Evolutionary conservation across 495 filamentous ascomycete genomes (phyloP).

Genomic region (Penicillium crystallinum): DNA sequence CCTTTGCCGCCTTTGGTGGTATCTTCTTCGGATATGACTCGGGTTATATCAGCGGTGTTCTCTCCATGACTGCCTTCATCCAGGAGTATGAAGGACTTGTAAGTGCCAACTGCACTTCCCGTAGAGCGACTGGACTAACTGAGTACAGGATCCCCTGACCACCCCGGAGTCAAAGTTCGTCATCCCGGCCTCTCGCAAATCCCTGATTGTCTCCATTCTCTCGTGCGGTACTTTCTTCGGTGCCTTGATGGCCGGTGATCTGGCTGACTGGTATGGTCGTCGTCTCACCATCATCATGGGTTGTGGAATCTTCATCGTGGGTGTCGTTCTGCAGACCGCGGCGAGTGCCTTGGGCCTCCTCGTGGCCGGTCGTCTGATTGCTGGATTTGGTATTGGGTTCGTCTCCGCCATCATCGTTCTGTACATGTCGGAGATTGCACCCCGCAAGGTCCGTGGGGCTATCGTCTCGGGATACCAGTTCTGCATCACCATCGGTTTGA

Average conservation of each 20-base stretch:
- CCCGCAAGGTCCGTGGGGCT: constrained; percentile 61
- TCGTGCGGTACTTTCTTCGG: constrained; percentile 75
- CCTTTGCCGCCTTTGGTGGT: constrained; percentile 55
- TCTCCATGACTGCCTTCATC: constrained; percentile 50
- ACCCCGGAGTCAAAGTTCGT: constrained; percentile 33
- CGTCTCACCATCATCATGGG: constrained; percentile 62
- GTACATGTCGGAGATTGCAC: constrained; percentile 63
- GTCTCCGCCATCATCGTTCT: constrained; percentile 70
- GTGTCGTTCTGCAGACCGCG: constrained; percentile 58
- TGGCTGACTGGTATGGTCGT: constrained; percentile 65
- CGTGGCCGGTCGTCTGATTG: constrained; percentile 64
- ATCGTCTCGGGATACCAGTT: constrained; percentile 69
- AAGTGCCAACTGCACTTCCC: neutral
- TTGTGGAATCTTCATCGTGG: constrained; percentile 59
- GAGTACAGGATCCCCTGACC: constrained; percentile 18
- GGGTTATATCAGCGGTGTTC: constrained; percentile 52
- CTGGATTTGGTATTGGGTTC: constrained; percentile 70
- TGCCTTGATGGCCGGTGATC: constrained; percentile 62
- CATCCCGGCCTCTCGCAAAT: constrained; percentile 46
- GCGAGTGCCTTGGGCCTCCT: constrained; percentile 48
- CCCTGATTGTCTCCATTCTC: constrained; percentile 67
- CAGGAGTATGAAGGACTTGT: constrained; percentile 37
- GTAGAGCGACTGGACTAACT: neutral
- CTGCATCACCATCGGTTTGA: constrained; percentile 66
- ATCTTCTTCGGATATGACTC: constrained; percentile 54